These are phyloP conservation scores for Hordeum vulgare DNA, from an alignment of 176 grass and related monocot species.

Conservation along the genomic window MorexV3_pseudomolecules_assembly NC_058521.1:607803528-607804027, in stretches of 20 bases:
- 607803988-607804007: constrained; percentile 87
- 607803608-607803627: neutral
- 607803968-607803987: constrained; percentile 89
- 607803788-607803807: neutral
- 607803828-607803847: neutral
- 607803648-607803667: neutral
- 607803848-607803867: neutral
- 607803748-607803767: neutral
- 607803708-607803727: neutral
- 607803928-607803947: neutral
- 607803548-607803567: constrained; percentile 4
- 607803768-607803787: neutral
- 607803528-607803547: constrained; percentile 69
- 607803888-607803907: neutral
- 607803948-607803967: constrained; percentile 44
- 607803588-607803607: neutral
- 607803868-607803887: neutral
- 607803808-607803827: neutral
- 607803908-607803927: neutral
- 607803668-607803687: neutral
- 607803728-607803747: neutral
- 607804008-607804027: constrained; percentile 96
- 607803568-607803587: neutral
- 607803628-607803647: neutral
- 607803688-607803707: neutral